Evolutionary conservation across 164 flowering plant species (phyloP), one percentile per base, ranked within the genome.

Genomic region (Vitis rupestris): DNA sequence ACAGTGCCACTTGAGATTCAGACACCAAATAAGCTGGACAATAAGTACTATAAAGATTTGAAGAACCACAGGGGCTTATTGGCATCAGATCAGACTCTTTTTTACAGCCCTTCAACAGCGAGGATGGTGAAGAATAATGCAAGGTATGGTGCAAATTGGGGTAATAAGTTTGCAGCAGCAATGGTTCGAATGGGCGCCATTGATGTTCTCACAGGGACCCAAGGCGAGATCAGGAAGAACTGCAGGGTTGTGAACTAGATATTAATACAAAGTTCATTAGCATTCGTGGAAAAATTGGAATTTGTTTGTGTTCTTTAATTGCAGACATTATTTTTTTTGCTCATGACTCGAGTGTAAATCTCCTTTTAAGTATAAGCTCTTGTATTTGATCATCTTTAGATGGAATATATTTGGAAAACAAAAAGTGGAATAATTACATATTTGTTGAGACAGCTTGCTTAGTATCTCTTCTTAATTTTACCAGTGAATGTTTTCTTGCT

Each of bases 141-240:
- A 0, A 44, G 11, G 29, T n/a, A 59, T 51, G 65, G 60, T 9
- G 9, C 61, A 0, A 57, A n/a, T 16, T 82, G 81, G 81, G 76
- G 69, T 55, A 2, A 1, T 0, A 77, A 72, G 81, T 79, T 76
- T 70, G 79, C 69, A 0, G 27, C 55, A 2, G 80, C 85, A 6
- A 82, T 82, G 82, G 75, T 72, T 64, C 67, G 58, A 6, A 76
- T 82, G 85, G 85, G 85, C 44, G 37, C 63, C 56, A 72, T 79
- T 64, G 81, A 77, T 2, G 79, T 75, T 2, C 71, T 79, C 13
- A 77, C 81, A 1, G 85, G 81, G 2, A 3, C 10, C 2, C 61
- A 64, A 16, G 85, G 83, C 1, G 80, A 82, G 67, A 77, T 79
- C 50, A 76, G 85, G 70, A 74, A 23, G 52, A 52, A 62, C n/a